Conservation (phyloP, 495 filamentous ascomycete genomes). For the Hypoxylon subgilvum region DNA sequence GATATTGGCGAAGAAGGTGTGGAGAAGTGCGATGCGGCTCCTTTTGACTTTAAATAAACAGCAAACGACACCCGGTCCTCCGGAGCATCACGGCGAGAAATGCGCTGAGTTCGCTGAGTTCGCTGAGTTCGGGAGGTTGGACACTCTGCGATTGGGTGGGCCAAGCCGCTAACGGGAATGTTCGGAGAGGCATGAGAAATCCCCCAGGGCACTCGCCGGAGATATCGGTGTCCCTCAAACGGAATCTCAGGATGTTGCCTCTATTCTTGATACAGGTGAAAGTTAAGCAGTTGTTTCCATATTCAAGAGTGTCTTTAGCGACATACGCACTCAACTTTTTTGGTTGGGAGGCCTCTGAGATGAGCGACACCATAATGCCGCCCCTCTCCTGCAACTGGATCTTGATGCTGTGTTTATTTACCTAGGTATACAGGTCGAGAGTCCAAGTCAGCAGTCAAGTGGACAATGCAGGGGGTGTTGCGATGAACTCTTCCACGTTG, state of each 20-base stretch:
- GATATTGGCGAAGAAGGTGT: conserved; percentile 36
- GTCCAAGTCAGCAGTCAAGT: too few relatives aligned
- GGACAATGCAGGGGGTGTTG: too few relatives aligned
- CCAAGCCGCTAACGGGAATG: conserved; percentile 41
- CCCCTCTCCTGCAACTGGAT: too few relatives aligned
- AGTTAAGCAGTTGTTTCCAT: background rate
- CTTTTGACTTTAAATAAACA: conserved; percentile 43
- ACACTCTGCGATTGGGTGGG: conserved; percentile 31
- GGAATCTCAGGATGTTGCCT: background rate
- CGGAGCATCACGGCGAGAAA: conserved; percentile 38
- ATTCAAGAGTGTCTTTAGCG: too few relatives aligned
- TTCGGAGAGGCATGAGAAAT: conserved; percentile 23
- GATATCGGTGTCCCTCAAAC: conserved; percentile 28
- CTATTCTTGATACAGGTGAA: background rate
- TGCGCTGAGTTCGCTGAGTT: conserved; percentile 26
- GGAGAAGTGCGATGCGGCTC: conserved; percentile 42
- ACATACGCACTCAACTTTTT: too few relatives aligned
- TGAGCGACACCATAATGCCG: too few relatives aligned
- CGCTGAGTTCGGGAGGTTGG: conserved; percentile 15
- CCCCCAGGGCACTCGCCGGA: conserved; percentile 13
- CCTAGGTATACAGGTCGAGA: too few relatives aligned
- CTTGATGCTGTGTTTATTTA: too few relatives aligned
- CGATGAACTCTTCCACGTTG: too few relatives aligned
- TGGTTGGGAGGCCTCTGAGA: too few relatives aligned
- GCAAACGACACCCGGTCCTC: conserved; percentile 39